These are phyloP conservation scores for Arachis monticola DNA, from an alignment of 331 rosid genomes.

Conservation along the genomic window DNA sequence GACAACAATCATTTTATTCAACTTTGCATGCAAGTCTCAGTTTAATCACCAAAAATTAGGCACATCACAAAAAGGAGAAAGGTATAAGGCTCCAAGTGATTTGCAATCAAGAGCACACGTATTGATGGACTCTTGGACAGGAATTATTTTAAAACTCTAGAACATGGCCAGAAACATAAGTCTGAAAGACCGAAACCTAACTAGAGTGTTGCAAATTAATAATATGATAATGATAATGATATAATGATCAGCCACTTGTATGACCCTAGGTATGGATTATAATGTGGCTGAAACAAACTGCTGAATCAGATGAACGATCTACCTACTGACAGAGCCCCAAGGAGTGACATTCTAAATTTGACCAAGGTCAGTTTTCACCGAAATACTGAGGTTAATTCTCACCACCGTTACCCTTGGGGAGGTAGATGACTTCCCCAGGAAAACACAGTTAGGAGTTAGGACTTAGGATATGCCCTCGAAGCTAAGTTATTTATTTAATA, in stretches of 20 bases:
- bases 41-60: background rate
- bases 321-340: background rate
- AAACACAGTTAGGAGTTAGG: background rate
- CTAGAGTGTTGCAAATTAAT: too few relatives aligned
- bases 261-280: background rate
- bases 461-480: background rate
- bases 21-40: background rate
- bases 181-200: too few relatives aligned
- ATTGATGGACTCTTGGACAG: too few relatives aligned
- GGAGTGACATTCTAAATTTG: background rate
- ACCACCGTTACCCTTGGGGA: background rate
- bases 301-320: background rate
- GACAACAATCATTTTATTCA: background rate
- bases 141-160: too few relatives aligned
- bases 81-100: too few relatives aligned
- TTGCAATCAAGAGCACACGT: too few relatives aligned
- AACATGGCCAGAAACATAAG: too few relatives aligned
- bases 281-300: slow-evolving; percentile 4
- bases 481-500: background rate
- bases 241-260: background rate
- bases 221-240: too few relatives aligned
- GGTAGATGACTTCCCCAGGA: background rate
- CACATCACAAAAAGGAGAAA: too few relatives aligned
- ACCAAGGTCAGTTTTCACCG: background rate
- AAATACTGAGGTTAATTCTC: background rate